Percentiles rank a stretch among this genome's conserved stretches.
Conservation (phyloP, 306 rosid genomes). For the Cicer pinnatifidum region DNA sequence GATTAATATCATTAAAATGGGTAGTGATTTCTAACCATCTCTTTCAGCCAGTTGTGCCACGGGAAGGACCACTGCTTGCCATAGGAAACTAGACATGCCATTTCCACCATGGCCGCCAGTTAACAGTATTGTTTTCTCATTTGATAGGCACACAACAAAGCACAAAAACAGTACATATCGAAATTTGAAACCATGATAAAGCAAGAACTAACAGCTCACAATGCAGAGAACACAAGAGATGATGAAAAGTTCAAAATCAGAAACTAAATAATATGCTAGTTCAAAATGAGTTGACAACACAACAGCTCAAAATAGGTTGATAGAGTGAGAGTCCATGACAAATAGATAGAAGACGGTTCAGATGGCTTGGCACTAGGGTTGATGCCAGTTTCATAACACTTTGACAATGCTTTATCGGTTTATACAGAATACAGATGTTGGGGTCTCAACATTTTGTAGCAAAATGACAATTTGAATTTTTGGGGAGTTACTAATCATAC, state of each 20-base stretch:
- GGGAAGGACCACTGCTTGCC: not conserved
- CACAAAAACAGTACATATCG: not conserved
- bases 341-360: not conserved
- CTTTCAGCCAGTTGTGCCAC: not conserved
- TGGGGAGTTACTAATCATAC: conserved; percentile 1
- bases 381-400: not conserved
- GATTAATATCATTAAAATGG: no score
- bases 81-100: not conserved
- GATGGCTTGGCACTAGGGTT: not conserved
- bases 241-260: not conserved
- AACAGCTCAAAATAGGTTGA: not conserved
- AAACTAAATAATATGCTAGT: not conserved
- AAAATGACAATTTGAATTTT: conserved; percentile 9
- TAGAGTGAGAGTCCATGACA: not conserved
- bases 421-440: not conserved
- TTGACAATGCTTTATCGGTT: not conserved
- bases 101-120: not conserved
- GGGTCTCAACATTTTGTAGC: not conserved
- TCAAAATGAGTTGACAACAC: not conserved
- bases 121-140: not conserved
- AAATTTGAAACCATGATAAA: not conserved
- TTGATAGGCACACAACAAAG: not conserved
- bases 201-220: not conserved
- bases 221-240: not conserved
- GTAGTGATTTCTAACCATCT: no score